Evolutionary conservation across 768 basidiomycete species (phyloP), one percentile per base, ranked within the genome.

Genomic region (Naganishia kalamii): DNA sequence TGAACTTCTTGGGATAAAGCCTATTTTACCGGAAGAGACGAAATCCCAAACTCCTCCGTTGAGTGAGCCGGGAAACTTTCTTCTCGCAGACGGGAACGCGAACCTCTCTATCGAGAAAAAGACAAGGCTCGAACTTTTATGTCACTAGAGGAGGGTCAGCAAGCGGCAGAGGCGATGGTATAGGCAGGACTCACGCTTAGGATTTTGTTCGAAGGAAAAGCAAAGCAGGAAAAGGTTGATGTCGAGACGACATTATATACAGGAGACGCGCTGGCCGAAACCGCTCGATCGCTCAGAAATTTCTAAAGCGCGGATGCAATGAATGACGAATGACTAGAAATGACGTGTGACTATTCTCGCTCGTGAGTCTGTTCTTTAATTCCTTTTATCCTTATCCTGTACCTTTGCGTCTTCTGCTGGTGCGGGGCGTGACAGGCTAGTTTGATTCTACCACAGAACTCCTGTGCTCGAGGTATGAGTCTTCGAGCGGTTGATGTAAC

Each of bases 1-100:
- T 57, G 54, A 40, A 27, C 54, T 40, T 23, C 21, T 57, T n/a
- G 23, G 43, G 21, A 13, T 19, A 17, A 47, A 61, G 43, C 60
- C 46, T 48, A 61, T 46, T 48, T 61, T 60, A 67, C 66, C 66
- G 66, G 59, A 41, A 67, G 57, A 47, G 66, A 67, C 66, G 66
- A 67, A 67, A 67, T 61, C 66, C 51, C 51, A 19, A 33, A 33
- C 40, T 44, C 65, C 61, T 21, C 51, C n/a, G 19, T 32, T 43
- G 51, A 46, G 30, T 21, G 66, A 48, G 51, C 41, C 49, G 29
- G 61, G 49, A 61, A 67, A 57, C 66, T 67, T 67, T 63, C 29
- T 29, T 77, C 65, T 77, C 68, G 76, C 72, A 72, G 73, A 77
- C 76, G 76, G 76, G 76, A 77, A 77, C 76, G 76, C 74, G 76